phyloP scores from a whole-genome alignment of 2,329 filamentous ascomycete genomes.

The Xylariaceae sp. region DNA sequence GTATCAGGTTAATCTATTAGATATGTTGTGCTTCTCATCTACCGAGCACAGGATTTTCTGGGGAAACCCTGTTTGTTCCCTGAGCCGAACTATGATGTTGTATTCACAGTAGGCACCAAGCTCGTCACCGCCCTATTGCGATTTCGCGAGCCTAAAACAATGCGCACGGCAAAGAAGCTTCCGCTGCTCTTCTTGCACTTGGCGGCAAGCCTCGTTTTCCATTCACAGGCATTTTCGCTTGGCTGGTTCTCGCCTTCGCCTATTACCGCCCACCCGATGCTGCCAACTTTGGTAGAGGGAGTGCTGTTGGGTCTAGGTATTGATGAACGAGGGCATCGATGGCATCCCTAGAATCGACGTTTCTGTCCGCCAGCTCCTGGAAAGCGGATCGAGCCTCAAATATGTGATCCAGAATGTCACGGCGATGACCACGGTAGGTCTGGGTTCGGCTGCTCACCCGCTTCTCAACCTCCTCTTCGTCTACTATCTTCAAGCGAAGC shows the following conservation, averaged over 20 bases:
- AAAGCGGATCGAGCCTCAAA: constrained; percentile 17
- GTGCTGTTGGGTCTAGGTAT: constrained; percentile 3
- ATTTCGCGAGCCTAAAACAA: too few species aligned
- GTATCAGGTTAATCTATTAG: constrained; percentile 7
- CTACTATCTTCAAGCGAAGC: constrained; percentile 1
- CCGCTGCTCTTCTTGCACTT: too few species aligned
- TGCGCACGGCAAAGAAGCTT: too few species aligned
- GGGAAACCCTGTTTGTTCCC: constrained; percentile 15
- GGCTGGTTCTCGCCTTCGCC: too few species aligned
- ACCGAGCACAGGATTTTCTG: constrained; percentile 3
- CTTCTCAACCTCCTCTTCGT: constrained; percentile 26
- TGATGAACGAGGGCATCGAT: constrained; percentile 20
- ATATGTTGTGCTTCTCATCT: background rate
- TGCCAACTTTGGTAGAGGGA: background rate
- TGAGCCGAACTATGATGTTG: too few species aligned
- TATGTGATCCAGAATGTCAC: constrained; percentile 21
- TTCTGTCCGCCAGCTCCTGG: constrained; percentile 7
- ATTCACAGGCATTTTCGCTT: too few species aligned
- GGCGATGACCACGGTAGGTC: constrained; percentile 28
- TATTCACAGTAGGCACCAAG: too few species aligned
- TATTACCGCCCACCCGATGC: background rate
- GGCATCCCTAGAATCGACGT: constrained; percentile 4
- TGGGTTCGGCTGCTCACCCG: constrained; percentile 24
- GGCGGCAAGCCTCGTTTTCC: too few species aligned
- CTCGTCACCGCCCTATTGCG: too few species aligned